Conservation (phyloP, 169 alveolate genomes). For the Babesia gibsoni region DNA sequence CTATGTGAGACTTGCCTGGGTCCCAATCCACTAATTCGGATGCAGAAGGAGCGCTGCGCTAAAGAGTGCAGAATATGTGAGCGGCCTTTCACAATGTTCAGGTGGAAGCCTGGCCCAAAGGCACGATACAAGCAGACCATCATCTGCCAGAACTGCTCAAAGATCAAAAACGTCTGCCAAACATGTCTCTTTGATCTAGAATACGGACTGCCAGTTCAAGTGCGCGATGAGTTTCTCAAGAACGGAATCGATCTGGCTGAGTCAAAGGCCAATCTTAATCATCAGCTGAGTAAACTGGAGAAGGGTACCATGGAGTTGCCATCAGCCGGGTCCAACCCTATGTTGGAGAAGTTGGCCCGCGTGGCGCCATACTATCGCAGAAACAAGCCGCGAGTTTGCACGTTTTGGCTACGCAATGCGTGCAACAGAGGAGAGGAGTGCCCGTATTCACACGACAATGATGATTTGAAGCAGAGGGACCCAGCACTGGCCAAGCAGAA, state of each 20-base stretch:
- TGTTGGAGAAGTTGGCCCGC: conserved; percentile 75
- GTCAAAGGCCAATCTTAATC: conserved; percentile 71
- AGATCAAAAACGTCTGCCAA: conserved; percentile 97
- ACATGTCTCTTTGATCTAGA: conserved; percentile 96
- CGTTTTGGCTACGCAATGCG: conserved; percentile 89
- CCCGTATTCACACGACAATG: conserved; percentile 84
- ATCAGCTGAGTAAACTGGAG: conserved; percentile 68
- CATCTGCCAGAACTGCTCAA: conserved; percentile 97
- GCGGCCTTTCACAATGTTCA: conserved; percentile 95
- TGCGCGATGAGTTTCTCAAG: conserved; percentile 61
- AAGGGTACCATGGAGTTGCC: conserved; percentile 42
- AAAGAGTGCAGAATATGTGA: conserved; percentile 95
- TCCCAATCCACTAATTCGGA: conserved; percentile 93
- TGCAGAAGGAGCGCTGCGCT: conserved; percentile 92
- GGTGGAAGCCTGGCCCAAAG: conserved; percentile 97
- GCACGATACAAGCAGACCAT: conserved; percentile 94
- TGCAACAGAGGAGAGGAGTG: conserved; percentile 94
- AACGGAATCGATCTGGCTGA: conserved; percentile 69
- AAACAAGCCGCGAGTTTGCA: conserved; percentile 91
- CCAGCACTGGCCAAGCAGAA: conserved; percentile 68
- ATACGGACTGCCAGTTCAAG: conserved; percentile 96
- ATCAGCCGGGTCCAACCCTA: conserved; percentile 30
- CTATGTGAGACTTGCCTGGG: conserved; percentile 98
- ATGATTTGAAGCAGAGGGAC: conserved; percentile 51
- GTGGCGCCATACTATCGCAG: conserved; percentile 86